phyloP scores from a whole-genome alignment of 768 basidiomycete genomes.

The Macrolepiota dolichaula region DNA sequence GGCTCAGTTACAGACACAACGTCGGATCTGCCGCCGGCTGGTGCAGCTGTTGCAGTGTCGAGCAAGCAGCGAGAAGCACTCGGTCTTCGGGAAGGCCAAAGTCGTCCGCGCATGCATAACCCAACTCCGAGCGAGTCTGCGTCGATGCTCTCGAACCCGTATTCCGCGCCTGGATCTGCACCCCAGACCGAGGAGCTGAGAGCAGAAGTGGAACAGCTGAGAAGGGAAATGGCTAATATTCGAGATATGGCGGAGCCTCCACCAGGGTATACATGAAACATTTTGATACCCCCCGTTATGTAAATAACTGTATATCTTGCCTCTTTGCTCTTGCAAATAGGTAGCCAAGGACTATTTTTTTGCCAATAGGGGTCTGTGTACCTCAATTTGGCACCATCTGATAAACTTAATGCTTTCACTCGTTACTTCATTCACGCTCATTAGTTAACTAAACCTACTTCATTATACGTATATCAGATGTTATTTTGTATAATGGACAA shows the following conservation, averaged over 20 bases:
- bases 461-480: too few relatives aligned
- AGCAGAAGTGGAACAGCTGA: constrained; percentile 3
- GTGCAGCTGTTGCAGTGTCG: not conserved
- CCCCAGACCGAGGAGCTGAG: not conserved
- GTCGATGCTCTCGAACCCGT: not conserved
- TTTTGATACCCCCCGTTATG: too few relatives aligned
- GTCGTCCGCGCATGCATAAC: not conserved
- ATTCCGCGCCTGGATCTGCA: not conserved
- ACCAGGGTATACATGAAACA: not conserved
- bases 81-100: not conserved
- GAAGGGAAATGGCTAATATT: constrained; percentile 7
- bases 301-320: too few relatives aligned
- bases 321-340: not conserved
- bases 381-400: not conserved
- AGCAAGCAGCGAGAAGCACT: not conserved
- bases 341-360: too few relatives aligned
- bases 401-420: not conserved
- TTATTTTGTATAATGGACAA: too few relatives aligned
- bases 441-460: too few relatives aligned
- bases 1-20: not conserved
- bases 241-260: not conserved
- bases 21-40: not conserved
- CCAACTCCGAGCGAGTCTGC: not conserved
- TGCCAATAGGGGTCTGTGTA: not conserved
- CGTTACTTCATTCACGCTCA: too few relatives aligned